A percentile compares a stretch with the other conserved stretches of the same genome.
These are phyloP conservation scores for Calocybe gambosa DNA, from an alignment of 1,284 basidiomycete species.

Conservation along the genomic window DNA sequence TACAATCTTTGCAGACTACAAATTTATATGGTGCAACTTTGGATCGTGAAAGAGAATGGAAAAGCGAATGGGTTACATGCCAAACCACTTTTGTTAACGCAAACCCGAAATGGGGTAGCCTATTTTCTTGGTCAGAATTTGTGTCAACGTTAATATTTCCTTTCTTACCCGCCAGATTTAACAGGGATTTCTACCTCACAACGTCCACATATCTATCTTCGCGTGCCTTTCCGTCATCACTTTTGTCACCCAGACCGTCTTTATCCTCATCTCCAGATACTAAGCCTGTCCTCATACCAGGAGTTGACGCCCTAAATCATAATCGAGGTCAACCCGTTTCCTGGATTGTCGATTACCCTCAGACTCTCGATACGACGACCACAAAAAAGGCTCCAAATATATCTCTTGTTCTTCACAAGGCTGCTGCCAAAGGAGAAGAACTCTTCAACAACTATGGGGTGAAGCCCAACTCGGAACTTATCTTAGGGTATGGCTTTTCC, in stretches of 20 bases:
- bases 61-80: slow-evolving; percentile 53
- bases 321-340: slow-evolving; percentile 66
- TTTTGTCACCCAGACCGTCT: slow-evolving; percentile 56
- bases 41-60: slow-evolving; percentile 57
- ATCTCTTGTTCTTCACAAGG: slow-evolving; percentile 44
- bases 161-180: slow-evolving; percentile 9
- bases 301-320: slow-evolving; percentile 83
- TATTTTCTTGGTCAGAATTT: slow-evolving; percentile 61
- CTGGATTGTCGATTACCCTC: slow-evolving; percentile 59
- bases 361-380: slow-evolving; percentile 13
- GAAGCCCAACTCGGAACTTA: slow-evolving; percentile 82
- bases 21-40: slow-evolving; percentile 72
- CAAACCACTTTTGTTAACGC: slow-evolving; percentile 30
- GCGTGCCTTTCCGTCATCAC: slow-evolving; percentile 80
- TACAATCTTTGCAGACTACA: slow-evolving; percentile 63
- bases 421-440: slow-evolving; percentile 43
- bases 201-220: slow-evolving; percentile 78
- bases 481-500: slow-evolving; percentile 86
- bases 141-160: neutral
- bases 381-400: slow-evolving; percentile 22
- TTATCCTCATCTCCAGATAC: slow-evolving; percentile 46
- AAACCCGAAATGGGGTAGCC: slow-evolving; percentile 39
- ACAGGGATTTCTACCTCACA: slow-evolving; percentile 65
- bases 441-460: slow-evolving; percentile 88
- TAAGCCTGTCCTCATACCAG: slow-evolving; percentile 78